Percentiles rank a stretch among this genome's conserved stretches.
phyloP scores from a whole-genome alignment of 176 grass and related monocot species.

The Aechmea fasciata region DNA sequence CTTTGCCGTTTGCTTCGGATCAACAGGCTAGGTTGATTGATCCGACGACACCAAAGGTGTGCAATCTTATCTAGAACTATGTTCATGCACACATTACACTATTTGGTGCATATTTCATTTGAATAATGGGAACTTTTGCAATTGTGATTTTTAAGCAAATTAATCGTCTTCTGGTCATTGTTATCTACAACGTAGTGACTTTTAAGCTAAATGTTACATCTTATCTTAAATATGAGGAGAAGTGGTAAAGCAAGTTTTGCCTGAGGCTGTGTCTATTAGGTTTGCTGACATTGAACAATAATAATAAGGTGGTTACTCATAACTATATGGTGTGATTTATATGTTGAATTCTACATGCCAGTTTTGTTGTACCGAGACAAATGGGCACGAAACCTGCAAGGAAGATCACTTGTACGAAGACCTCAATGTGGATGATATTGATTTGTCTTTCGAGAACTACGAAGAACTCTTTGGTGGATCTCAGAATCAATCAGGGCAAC shows the following conservation, averaged over 20 bases:
- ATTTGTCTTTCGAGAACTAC: constrained; percentile 82
- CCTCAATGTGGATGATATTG: constrained; percentile 69
- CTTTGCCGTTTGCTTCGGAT: constrained; percentile 34
- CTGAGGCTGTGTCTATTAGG: too few relatives aligned
- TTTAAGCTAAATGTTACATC: too few relatives aligned
- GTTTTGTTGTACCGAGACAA: constrained; percentile 26
- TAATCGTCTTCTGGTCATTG: too few relatives aligned
- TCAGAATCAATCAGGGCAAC: constrained; percentile 52
- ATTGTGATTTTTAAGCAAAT: too few relatives aligned
- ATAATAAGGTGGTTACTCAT: neutral
- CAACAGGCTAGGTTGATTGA: constrained; percentile 27
- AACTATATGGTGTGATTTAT: neutral
- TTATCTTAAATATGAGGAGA: too few relatives aligned
- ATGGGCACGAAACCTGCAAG: constrained; percentile 42
- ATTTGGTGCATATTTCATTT: neutral
- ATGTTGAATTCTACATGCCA: constrained; percentile 23
- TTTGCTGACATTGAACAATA: too few relatives aligned
- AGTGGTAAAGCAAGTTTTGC: too few relatives aligned
- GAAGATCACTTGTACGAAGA: constrained; percentile 71
- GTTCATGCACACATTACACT: neutral
- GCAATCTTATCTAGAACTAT: constrained; percentile 23
- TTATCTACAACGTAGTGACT: too few relatives aligned
- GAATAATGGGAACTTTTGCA: too few relatives aligned
- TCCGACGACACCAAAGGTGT: constrained; percentile 40
- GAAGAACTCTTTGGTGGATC: constrained; percentile 85